Base-by-base conservation (phyloP, 176 grass and related monocot genomes). In the Zea mays region DNA sequence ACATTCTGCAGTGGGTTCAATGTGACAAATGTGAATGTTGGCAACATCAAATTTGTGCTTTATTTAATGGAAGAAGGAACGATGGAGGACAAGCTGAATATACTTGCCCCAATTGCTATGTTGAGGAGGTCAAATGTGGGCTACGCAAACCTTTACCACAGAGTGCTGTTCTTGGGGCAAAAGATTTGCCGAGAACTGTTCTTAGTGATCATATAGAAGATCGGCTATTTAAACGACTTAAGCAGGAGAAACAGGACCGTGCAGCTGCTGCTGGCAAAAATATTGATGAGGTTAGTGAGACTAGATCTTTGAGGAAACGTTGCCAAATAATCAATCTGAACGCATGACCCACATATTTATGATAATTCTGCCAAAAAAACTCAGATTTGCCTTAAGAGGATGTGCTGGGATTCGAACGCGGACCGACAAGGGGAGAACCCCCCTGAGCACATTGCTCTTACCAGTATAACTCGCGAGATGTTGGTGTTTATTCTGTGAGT, bases 11-110 rank as follows among this genome's bases (percentile, higher is more conserved):
- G 96, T 99, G 96, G 96, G 96, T 91, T 71, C 96, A 99, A 74
- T 99, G 96, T 76, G 96, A 99, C 85, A 99, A 96, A 75, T 99
- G 96, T 88, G 96, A 94, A 90, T 88, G 89, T 69, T 98, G 96
- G 96, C 91, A 98, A 61, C 96, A 98, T 82, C 96, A 98, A 83
- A 94, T 98, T 81, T 98, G 96, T 83, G 96, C 96, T 76, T 49
- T 98, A 47, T 98, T 98, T 68, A 98, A 98, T 86, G 92, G 89
- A 19, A 90, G 89, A 90, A 98, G 96, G 79, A 98, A 98, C 43
- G 92, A 94, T 86, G 96, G 92, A 35, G 96, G 89, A 55, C 89
- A 98, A 90, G 96, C 96, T 77, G 96, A 98, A 72, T 98, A 94
- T 62, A 98, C 92, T 61, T 98, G 96, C 85, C 92, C 96, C 13